These are phyloP conservation scores for Talaromyces sp. DNA, from an alignment of 2,329 filamentous ascomycete species.

Conservation along the genomic window DNA sequence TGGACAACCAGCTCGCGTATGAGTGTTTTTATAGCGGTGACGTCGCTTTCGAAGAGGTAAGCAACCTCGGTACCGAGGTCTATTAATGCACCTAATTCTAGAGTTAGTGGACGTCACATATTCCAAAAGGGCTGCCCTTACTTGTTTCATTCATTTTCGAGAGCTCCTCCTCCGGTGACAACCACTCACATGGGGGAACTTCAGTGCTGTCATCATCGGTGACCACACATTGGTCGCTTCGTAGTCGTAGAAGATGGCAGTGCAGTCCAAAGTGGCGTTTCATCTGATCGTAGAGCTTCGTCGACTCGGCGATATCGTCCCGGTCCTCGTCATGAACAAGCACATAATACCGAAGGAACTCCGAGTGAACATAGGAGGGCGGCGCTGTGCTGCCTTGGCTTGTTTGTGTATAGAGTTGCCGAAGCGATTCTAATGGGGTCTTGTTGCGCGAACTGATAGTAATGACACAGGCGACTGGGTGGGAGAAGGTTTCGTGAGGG, in stretches of 20 bases:
- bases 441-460: slow-evolving; percentile 87
- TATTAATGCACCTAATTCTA: slow-evolving; percentile 34
- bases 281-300: slow-evolving; percentile 94
- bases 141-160: slow-evolving; percentile 63
- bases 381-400: slow-evolving; percentile 68
- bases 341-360: slow-evolving; percentile 94
- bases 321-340: slow-evolving; percentile 93
- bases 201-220: slow-evolving; percentile 87
- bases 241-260: slow-evolving; percentile 82
- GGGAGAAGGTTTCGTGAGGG: slow-evolving; percentile 87
- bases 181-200: slow-evolving; percentile 80
- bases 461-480: slow-evolving; percentile 91
- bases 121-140: slow-evolving; percentile 23
- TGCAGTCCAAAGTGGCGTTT: slow-evolving; percentile 96
- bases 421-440: slow-evolving; percentile 78
- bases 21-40: slow-evolving; percentile 79
- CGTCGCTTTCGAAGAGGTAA: slow-evolving; percentile 89
- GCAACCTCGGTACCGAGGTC: slow-evolving; percentile 66
- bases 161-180: slow-evolving; percentile 80
- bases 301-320: slow-evolving; percentile 86
- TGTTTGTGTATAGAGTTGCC: slow-evolving; percentile 79
- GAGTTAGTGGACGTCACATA: slow-evolving; percentile 10
- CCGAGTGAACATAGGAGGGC: slow-evolving; percentile 81
- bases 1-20: slow-evolving; percentile 93
- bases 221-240: slow-evolving; percentile 77